phyloP scores from a whole-genome alignment of 140 eudicot genomes.

The Cichorium intybus region DNA sequence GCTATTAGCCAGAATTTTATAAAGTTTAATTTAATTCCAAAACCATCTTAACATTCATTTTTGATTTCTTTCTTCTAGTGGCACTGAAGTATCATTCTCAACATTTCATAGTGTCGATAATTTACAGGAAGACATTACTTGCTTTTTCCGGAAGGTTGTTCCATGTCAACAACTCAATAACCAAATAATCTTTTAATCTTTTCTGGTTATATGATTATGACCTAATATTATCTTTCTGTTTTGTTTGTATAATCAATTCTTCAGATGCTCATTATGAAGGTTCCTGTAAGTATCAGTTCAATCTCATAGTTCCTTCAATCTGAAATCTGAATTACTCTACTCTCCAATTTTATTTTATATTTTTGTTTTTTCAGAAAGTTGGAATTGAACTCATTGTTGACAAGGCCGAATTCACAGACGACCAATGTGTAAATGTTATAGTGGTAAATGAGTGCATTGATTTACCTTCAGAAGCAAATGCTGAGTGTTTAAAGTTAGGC shows the following conservation, averaged over 20 bases:
- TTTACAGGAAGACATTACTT: slow-evolving; percentile 42
- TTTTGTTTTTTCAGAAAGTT: slow-evolving; percentile 48
- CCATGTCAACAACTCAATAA: not conserved
- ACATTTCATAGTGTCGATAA: slow-evolving; percentile 36
- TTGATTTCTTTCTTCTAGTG: slow-evolving; percentile 47
- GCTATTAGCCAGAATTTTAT: slow-evolving; percentile 9
- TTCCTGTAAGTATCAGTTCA: slow-evolving; percentile 57
- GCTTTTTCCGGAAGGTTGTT: slow-evolving; percentile 58
- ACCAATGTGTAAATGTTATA: slow-evolving; percentile 37
- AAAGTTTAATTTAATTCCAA: slow-evolving; percentile 3
- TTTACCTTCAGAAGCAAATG: slow-evolving; percentile 40
- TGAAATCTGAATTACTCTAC: not conserved
- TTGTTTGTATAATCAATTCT: slow-evolving; percentile 27
- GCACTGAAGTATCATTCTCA: slow-evolving; percentile 78
- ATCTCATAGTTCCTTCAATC: slow-evolving; percentile 19
- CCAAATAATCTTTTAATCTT: not conserved
- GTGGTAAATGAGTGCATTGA: slow-evolving; percentile 40
- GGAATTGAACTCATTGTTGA: slow-evolving; percentile 68
- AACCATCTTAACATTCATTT: not conserved
- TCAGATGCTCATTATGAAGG: slow-evolving; percentile 67
- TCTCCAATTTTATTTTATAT: slow-evolving; percentile 2
- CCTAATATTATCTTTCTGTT: slow-evolving; percentile 1
- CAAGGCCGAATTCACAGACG: slow-evolving; percentile 34
- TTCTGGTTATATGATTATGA: slow-evolving; percentile 11
- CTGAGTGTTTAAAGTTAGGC: slow-evolving; percentile 50